phyloP scores from a whole-genome alignment of 2,329 filamentous ascomycete species.

The Domatiomyces catenatus region DNA sequence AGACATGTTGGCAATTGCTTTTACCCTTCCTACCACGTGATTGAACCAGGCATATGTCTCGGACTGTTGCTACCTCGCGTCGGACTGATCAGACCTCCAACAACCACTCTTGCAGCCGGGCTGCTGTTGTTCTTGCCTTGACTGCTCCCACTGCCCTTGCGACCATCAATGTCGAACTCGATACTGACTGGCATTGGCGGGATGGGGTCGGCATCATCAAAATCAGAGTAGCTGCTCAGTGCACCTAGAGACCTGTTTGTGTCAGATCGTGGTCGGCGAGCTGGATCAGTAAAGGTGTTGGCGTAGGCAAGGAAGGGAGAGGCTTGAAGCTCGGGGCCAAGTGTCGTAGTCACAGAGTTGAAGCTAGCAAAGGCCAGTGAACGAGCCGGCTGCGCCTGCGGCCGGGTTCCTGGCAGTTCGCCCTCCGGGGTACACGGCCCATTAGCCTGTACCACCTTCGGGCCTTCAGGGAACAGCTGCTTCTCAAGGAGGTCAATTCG shows the following conservation, averaged over 20 bases:
- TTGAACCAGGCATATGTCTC: constrained; percentile 12
- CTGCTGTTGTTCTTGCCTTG: constrained; percentile 17
- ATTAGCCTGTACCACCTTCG: constrained; percentile 28
- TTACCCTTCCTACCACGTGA: constrained; percentile 6
- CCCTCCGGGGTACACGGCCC: constrained; percentile 45
- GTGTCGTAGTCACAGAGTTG: constrained; percentile 13
- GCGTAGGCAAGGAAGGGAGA: constrained; percentile 18
- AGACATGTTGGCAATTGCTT: neutral
- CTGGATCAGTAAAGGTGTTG: constrained; percentile 12
- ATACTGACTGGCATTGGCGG: constrained; percentile 13
- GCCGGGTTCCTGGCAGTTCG: constrained; percentile 38
- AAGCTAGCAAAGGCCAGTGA: constrained; percentile 15
- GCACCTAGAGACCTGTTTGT: constrained; percentile 16
- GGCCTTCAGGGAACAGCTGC: constrained; percentile 23
- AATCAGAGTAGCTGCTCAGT: constrained; percentile 15
- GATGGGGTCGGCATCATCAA: constrained; percentile 19
- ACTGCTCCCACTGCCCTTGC: constrained; percentile 18
- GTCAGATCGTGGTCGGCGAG: constrained; percentile 15
- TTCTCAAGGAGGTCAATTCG: constrained; percentile 19
- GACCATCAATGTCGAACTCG: constrained; percentile 14
- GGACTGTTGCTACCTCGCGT: constrained; percentile 14
- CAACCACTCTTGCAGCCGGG: constrained; percentile 14
- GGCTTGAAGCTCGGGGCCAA: constrained; percentile 10
- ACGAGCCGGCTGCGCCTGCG: constrained; percentile 17
- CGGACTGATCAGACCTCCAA: constrained; percentile 12